Evolutionary conservation across 352 stramenopile genomes (phyloP).

Genomic region (Poterioochromonas sp.): DNA sequence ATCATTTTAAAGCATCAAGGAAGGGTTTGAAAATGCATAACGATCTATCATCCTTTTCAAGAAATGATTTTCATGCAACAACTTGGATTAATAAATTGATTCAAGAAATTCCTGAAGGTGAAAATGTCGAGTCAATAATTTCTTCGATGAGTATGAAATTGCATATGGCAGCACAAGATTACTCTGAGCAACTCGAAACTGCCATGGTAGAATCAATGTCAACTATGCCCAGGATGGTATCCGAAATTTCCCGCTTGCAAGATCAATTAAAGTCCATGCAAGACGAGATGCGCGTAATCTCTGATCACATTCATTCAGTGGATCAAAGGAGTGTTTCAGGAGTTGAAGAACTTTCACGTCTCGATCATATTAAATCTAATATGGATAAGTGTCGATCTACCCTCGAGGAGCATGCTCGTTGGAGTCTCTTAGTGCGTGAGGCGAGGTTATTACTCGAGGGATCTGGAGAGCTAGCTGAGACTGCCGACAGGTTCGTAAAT

Average conservation of each 20-base stretch:
- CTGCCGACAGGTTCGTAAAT: constrained; percentile 24
- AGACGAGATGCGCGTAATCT: background rate
- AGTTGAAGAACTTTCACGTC: constrained; percentile 28
- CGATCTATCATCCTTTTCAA: constrained; percentile 22
- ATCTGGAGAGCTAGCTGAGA: background rate
- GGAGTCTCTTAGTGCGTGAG: constrained; percentile 27
- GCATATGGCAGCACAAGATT: constrained; percentile 17
- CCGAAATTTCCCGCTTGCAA: constrained; percentile 10
- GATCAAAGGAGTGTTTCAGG: constrained; percentile 5
- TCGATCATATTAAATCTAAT: constrained; percentile 25
- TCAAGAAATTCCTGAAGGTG: background rate
- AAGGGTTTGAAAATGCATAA: no score
- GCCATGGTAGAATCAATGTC: constrained; percentile 26
- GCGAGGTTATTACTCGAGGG: constrained; percentile 3
- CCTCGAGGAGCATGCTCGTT: constrained; percentile 25
- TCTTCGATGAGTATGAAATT: constrained; percentile 28
- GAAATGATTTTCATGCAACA: background rate
- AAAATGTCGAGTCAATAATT: background rate
- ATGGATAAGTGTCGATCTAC: constrained; percentile 31
- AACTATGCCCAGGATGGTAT: constrained; percentile 8
- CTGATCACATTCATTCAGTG: background rate
- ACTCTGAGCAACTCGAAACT: constrained; percentile 26
- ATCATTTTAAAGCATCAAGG: no score
- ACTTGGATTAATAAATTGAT: constrained; percentile 15
- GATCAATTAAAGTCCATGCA: constrained; percentile 3